Evolutionary conservation across 1,284 basidiomycete genomes (phyloP), one percentile per base, ranked within the genome.

Genomic region (Leccinum pallidistipes): DNA sequence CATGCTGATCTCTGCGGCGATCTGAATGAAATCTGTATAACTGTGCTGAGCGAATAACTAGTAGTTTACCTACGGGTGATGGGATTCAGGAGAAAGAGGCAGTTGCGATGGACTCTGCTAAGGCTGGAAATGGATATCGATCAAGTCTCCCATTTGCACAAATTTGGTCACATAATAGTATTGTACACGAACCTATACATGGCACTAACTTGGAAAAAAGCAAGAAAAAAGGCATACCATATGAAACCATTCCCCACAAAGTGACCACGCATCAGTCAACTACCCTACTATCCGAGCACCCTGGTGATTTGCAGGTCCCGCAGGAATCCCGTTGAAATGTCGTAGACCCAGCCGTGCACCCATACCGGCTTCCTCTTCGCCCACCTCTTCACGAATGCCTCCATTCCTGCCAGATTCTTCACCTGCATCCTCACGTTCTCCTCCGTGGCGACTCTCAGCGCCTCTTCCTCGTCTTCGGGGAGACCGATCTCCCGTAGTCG

Each of bases 301-400:
- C 69, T 72, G 32, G 82, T 80, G 61, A 92, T 72, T 27, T 81
- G 78, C 65, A 95, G 77, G 70, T 95, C 92, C 67, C 80, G 79
- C 71, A 95, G 74, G 60, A 78, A 78, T 16, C 94, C 94, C 31
- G 80, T 84, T 59, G 81, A 81, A 65, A 95, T 79, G 62, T 93
- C 86, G 72, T 93, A 94, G 18, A 95, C 85, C 89, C 89, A 92
- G 14, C 93, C 93, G 70, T 96, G 92, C 40, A 95, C 85, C 76
- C 81, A 84, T 49, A 95, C 81, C 38, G 71, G 73, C 57, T 71
- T 76, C 43, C 76, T 81, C 45, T 51, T 11, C 57, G 88, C 68
- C 14, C 8, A 90, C 60, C 82, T 72, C 16, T 7, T 64, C 77
- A 97, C 84, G 16, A 86, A 83, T 56, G 81, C 78, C n/a, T 85